These are phyloP conservation scores for Pseudozyma thailandica DNA, from an alignment of 1,284 basidiomycete species.

Conservation along the genomic window DNA sequence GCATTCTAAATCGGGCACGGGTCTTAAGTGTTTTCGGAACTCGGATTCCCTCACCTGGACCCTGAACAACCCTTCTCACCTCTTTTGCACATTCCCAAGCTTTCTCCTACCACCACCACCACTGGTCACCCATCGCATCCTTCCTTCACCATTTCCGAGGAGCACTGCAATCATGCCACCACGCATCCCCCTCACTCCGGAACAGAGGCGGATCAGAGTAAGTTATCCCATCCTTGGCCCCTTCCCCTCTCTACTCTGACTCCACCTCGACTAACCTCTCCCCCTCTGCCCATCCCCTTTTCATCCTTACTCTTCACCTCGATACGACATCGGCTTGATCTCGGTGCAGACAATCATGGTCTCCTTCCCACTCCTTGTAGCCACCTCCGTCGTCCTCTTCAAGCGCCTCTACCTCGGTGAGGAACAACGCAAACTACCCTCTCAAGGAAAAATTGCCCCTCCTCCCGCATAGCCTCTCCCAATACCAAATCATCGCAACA, in stretches of 20 bases:
- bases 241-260: background rate
- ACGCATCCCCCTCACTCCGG: constrained; percentile 35
- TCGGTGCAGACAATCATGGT: constrained; percentile 43
- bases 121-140: background rate
- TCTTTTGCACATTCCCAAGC: background rate
- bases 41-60: no score
- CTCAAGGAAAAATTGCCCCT: constrained; percentile 35
- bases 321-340: background rate
- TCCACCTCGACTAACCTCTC: background rate
- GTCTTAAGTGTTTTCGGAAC: background rate
- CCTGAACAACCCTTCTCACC: background rate
- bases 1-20: background rate
- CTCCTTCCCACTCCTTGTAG: constrained; percentile 45
- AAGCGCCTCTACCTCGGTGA: constrained; percentile 62
- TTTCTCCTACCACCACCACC: background rate
- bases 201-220: constrained; percentile 48
- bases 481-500: no score
- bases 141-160: background rate
- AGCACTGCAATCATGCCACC: constrained; percentile 22
- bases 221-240: constrained; percentile 1
- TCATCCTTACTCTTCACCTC: background rate
- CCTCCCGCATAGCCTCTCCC: constrained; percentile 21
- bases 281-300: background rate
- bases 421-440: constrained; percentile 54
- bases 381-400: constrained; percentile 54